Percentiles rank a stretch among this genome's conserved stretches.
These are phyloP conservation scores for Fusarium sp. DNA, from an alignment of 2,329 filamentous ascomycete species.

Conservation along the genomic window DNA sequence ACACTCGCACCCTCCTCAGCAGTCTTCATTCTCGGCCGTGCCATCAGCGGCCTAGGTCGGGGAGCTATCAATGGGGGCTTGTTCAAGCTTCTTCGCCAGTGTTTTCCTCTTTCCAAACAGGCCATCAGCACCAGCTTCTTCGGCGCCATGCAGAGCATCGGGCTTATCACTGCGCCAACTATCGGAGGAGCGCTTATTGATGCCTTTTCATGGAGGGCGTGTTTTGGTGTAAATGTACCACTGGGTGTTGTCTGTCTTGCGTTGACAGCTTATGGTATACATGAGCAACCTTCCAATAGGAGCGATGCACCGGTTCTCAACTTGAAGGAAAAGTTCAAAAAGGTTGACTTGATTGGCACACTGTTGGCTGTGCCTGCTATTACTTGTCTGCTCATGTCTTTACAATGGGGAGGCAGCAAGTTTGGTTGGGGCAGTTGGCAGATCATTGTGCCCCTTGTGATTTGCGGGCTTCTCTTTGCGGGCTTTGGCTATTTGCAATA, in stretches of 20 bases:
- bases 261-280: conserved; percentile 34
- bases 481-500: conserved; percentile 39
- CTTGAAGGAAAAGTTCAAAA: conserved; percentile 33
- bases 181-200: conserved; percentile 41
- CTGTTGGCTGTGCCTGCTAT: conserved; percentile 33
- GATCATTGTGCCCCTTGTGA: conserved; percentile 36
- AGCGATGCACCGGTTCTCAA: not conserved
- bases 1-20: conserved; percentile 53
- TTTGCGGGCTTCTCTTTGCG: conserved; percentile 17
- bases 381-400: conserved; percentile 40
- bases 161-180: conserved; percentile 36
- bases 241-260: conserved; percentile 32
- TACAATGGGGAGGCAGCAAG: conserved; percentile 43
- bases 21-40: conserved; percentile 54
- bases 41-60: conserved; percentile 53
- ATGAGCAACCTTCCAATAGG: conserved; percentile 21
- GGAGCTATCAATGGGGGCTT: conserved; percentile 44
- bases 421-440: conserved; percentile 43
- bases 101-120: conserved; percentile 40
- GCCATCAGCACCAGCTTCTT: conserved; percentile 40
- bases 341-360: conserved; percentile 34
- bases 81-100: conserved; percentile 43
- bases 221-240: conserved; percentile 43
- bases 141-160: conserved; percentile 36
- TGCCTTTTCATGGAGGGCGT: conserved; percentile 42